phyloP scores from a whole-genome alignment of 805 yeast genomes.

The Metschnikowia kunwiensis region DNA sequence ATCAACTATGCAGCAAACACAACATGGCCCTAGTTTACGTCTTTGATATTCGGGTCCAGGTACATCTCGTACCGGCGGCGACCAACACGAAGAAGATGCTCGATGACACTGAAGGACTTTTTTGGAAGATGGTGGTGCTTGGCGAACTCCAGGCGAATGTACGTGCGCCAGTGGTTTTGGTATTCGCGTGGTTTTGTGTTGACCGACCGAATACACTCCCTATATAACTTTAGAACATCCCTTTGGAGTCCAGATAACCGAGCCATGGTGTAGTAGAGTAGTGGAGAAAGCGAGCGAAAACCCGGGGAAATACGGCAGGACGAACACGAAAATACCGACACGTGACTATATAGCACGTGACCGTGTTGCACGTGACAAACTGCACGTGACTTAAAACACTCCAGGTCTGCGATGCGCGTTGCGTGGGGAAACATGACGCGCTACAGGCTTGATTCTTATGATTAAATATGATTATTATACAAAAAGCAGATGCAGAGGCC shows the following conservation, averaged over 20 bases:
- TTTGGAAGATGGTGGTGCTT: slow-evolving; percentile 57
- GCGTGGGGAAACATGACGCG: too few species aligned
- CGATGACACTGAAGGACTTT: slow-evolving; percentile 82
- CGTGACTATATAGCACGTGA: too few species aligned
- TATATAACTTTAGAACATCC: slow-evolving; percentile 49
- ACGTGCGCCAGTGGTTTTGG: slow-evolving; percentile 41
- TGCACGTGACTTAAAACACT: background rate
- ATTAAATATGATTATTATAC: too few species aligned
- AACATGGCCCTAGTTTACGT: slow-evolving; percentile 41
- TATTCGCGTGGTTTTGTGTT: slow-evolving; percentile 47
- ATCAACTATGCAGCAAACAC: background rate
- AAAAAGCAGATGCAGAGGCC: too few species aligned
- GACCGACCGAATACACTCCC: slow-evolving; percentile 45
- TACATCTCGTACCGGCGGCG: slow-evolving; percentile 68
- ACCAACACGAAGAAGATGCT: slow-evolving; percentile 78
- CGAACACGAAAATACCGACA: background rate
- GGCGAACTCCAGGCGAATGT: slow-evolving; percentile 59
- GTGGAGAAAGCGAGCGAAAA: slow-evolving; percentile 36
- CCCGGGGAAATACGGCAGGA: slow-evolving; percentile 4
- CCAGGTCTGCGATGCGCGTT: too few species aligned
- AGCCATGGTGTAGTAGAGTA: slow-evolving; percentile 24
- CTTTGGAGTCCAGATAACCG: slow-evolving; percentile 43
- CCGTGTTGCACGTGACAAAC: background rate
- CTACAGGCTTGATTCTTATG: too few species aligned
- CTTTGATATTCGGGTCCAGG: slow-evolving; percentile 66